These are phyloP conservation scores for Fusarium irregulare DNA, from an alignment of 2,329 filamentous ascomycete genomes.

Conservation along the genomic window DNA sequence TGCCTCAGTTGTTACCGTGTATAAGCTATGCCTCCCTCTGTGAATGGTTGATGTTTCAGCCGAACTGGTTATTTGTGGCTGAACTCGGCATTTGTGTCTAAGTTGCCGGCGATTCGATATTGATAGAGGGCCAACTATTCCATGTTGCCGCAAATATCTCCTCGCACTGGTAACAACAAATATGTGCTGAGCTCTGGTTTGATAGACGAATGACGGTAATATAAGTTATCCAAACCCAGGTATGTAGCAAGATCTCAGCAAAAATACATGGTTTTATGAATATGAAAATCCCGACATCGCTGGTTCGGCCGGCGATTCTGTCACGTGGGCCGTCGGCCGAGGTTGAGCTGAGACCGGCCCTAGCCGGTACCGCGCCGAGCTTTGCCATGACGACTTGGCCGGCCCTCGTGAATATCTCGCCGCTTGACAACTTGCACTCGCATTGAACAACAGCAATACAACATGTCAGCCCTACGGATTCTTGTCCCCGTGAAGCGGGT, in stretches of 20 bases:
- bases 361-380: constrained; percentile 54
- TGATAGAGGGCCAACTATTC: background rate
- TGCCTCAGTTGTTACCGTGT: constrained; percentile 19
- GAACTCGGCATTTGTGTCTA: constrained; percentile 32
- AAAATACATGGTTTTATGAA: background rate
- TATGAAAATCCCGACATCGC: constrained; percentile 33
- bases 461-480: constrained; percentile 76
- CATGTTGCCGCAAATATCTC: background rate
- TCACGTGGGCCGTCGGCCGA: constrained; percentile 56
- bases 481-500: constrained; percentile 86
- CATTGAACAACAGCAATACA: constrained; percentile 46
- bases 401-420: constrained; percentile 35
- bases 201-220: background rate
- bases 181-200: too few species aligned
- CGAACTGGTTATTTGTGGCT: constrained; percentile 26
- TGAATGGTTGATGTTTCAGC: background rate
- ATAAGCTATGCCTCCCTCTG: constrained; percentile 14
- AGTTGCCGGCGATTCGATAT: constrained; percentile 25
- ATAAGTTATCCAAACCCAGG: too few species aligned
- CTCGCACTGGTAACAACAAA: background rate
- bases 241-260: background rate
- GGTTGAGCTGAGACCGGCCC: constrained; percentile 57
- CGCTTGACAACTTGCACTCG: constrained; percentile 37
- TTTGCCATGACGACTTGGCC: constrained; percentile 45
- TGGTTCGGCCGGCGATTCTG: constrained; percentile 23